phyloP scores from a whole-genome alignment of 768 basidiomycete species.

The Paxillus ammoniavirescens region DNA sequence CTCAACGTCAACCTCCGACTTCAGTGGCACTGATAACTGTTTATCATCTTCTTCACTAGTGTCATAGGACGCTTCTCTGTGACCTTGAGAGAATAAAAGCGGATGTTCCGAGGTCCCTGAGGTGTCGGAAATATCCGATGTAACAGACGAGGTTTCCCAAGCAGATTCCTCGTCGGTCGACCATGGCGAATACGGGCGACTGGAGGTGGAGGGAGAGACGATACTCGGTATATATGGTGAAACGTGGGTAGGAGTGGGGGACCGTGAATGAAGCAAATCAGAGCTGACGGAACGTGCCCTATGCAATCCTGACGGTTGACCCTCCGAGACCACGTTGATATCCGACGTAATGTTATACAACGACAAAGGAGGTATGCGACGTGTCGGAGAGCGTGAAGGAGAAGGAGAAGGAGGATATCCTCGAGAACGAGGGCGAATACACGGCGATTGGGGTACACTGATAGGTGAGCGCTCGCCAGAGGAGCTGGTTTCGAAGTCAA shows the following conservation, averaged over 20 bases:
- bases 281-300: constrained; percentile 1
- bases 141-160: constrained; percentile 70
- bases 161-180: constrained; percentile 76
- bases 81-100: constrained; percentile 26
- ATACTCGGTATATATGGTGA: constrained; percentile 22
- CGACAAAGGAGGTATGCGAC: constrained; percentile 32
- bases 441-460: constrained; percentile 38
- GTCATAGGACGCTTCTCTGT: constrained; percentile 17
- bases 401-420: constrained; percentile 56
- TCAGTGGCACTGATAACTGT: constrained; percentile 3
- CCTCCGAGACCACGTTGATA: background rate
- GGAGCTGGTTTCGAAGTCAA: constrained; percentile 33
- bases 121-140: constrained; percentile 60
- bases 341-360: constrained; percentile 21
- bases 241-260: constrained; percentile 40
- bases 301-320: constrained; percentile 1
- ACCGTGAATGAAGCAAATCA: constrained; percentile 28
- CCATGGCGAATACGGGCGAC: constrained; percentile 53
- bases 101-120: constrained; percentile 39
- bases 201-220: constrained; percentile 12
- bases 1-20: constrained; percentile 16
- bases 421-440: constrained; percentile 41
- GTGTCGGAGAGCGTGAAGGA: constrained; percentile 41
- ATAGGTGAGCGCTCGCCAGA: constrained; percentile 17
- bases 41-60: constrained; percentile 16